Base-by-base conservation (phyloP, 371 early-diverging fungal genomes). In the Zopfochytrium polystomum region DNA sequence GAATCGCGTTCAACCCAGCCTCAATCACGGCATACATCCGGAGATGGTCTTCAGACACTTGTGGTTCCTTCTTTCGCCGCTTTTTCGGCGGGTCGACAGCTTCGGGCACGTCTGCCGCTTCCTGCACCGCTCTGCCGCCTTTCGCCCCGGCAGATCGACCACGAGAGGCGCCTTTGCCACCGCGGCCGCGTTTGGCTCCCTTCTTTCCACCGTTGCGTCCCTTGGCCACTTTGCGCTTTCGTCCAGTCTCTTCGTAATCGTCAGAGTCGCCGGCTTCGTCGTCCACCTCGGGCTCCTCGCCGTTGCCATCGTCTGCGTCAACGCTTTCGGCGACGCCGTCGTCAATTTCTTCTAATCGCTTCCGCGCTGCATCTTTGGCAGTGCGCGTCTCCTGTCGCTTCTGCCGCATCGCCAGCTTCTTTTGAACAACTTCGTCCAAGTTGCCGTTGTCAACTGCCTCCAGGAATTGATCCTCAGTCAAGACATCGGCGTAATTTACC, bases 381-480 rank as follows among this genome's bases (percentile, higher is more conserved):
- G n/a, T n/a, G 7, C 45, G 33, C 13, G 60, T 65, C 42, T 58
- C 61, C 31, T 62, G 49, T 20, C 26, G 49, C 13, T 60, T 59
- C 43, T 56, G 30, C 57, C 68, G 69, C 20, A 45, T 54, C n/a
- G n/a, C 32, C 65, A 52, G 31, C n/a, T n/a, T n/a, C n/a, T n/a
- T n/a, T n/a, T n/a, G n/a, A n/a, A 72, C 74, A 5, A 62, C 66
- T n/a, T 68, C 76, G 32, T 78, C 73, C 47, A 76, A 27, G 33
- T 77, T 70, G 5, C 78, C 80, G 7, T 45, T 50, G 20, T 85
- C 85, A 18, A 86, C 73, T 45, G 88, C 91, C 54, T 81, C 81
- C 22, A 92, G 64, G 85, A 86, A 98, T 73, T 98, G 93, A 56
- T 93, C 93, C 59, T 98, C 97, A 0, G 92, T 92, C 69, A 96